Evolutionary conservation across 2,329 filamentous ascomycete genomes (phyloP), one percentile per base, ranked within the genome.

Genomic region (Aspergillus persii): DNA sequence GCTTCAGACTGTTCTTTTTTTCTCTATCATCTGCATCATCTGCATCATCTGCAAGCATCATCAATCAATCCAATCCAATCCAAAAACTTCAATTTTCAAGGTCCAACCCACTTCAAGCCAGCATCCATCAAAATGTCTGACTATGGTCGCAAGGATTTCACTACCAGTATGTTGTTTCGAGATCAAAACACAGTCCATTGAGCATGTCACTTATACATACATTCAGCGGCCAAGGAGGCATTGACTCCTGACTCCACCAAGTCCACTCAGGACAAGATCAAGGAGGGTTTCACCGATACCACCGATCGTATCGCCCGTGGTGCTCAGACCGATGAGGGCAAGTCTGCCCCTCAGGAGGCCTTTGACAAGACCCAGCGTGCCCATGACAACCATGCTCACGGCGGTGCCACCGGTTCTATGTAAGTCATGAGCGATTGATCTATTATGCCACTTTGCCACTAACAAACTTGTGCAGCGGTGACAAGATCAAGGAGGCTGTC

Each of bases 121-220:
- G 61, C 23, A 8, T 27, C 50, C 30, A 48, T 68, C 75, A 84
- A 67, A 72, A 86, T 86, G 84, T 84, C 85, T 81, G 85, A 87
- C 77, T 56, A 75, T 68, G 81, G 79, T 70, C 84, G 85, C 83
- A 87, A 88, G 77, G 84, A 85, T 76, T 81, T 85, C 75, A 69
- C 74, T 66, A 79, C 79, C 72, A 84, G 76, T 78, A 74, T 53
- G 75, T 71, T 26, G 4, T 31, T 15, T 36, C n/a, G 1, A 30
- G 9, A 5, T 15, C 33, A 47, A 59, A 39, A 18, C n/a, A 23
- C 7, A 36, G 26, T 46, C 29, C 33, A 41, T 48, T 15, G 36
- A 26, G 39, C 46, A 27, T 23, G 31, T 29, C 47, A 57, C 59
- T 65, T 71, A 78, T 76, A 30, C 27, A 33, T 18, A 1, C 29